Evolutionary conservation across 2,329 filamentous ascomycete genomes (phyloP).

Genomic region (Aspergillus carbonarius): DNA sequence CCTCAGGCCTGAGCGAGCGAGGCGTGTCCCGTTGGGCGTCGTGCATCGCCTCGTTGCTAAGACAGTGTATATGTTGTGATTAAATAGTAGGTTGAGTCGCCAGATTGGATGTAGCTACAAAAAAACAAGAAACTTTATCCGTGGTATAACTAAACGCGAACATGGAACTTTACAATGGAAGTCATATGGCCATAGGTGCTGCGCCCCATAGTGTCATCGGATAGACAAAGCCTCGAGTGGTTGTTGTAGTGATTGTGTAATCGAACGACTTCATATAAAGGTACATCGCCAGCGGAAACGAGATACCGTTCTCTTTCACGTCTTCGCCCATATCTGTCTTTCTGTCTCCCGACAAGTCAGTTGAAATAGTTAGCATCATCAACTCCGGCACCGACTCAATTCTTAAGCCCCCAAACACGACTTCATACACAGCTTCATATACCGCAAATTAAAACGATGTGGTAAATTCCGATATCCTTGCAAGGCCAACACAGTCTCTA

Average conservation of each 20-base stretch:
- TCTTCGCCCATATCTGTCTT: neutral
- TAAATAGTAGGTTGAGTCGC: no score
- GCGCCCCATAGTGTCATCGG: neutral
- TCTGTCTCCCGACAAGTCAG: neutral
- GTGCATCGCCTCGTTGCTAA: neutral
- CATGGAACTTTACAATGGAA: neutral
- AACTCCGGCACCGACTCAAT: no score
- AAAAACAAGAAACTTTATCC: no score
- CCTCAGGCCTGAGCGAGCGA: neutral
- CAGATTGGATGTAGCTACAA: no score
- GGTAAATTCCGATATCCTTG: constrained; percentile 7
- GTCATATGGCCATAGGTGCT: neutral
- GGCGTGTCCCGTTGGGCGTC: neutral
- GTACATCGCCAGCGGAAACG: no score
- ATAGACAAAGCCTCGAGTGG: neutral
- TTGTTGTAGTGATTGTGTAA: neutral
- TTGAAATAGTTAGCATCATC: neutral
- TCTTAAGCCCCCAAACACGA: neutral
- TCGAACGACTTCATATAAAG: neutral
- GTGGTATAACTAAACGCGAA: neutral
- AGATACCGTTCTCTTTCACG: no score
- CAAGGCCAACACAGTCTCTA: neutral
- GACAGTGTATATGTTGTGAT: neutral
- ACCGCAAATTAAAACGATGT: constrained; percentile 13
- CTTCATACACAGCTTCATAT: neutral